Evolutionary conservation across 495 filamentous ascomycete genomes (phyloP), one percentile per base, ranked within the genome.

Genomic region (Haplographium delicatum): DNA sequence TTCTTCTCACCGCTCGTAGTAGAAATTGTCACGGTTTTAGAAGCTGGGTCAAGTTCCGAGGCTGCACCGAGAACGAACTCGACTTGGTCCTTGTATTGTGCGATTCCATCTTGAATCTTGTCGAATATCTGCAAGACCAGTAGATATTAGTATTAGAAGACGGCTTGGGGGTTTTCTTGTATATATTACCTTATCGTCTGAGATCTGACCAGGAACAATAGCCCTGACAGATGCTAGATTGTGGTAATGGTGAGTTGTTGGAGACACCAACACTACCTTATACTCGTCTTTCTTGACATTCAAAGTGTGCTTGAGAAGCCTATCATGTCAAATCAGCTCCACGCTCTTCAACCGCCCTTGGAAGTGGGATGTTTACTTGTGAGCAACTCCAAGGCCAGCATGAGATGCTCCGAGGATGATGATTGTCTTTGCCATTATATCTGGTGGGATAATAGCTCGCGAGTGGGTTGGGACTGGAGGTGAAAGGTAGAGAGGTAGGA

Each of bases 381-480:
- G 81, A 3, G 82, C 77, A 33, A 80, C 62, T 15, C 65, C 61
- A 1, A 85, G 50, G 42, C 83, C 84, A n/a, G 75, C 73, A 58
- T 64, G 72, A 45, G 75, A 78, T 48, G 72, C 84, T 30, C 85
- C 85, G 9, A 88, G 71, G 34, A 89, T 69, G n/a, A 86, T 68
- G 43, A 89, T 58, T 23, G 68, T 74, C 50, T 65, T 68, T n/a
- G 59, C 50, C 70, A 70, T 72, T 20, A 16, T 47, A 10, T 37
- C 16, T 41, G 25, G 11, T 19, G 3, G 20, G 8, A 18, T 16
- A 2, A 30, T 7, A 24, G 38, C 20, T 6, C 20, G 24, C 10
- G 41, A n/a, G 41, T 5, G 28, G 41, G 6, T 25, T 6, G 4
- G 13, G 6, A 5, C 18, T 18, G 39, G 20, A 18, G 25, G 7